These are phyloP conservation scores for Solanum hybrid DNA, from an alignment of 305 asterid genomes.

Conservation along the genomic window DNA sequence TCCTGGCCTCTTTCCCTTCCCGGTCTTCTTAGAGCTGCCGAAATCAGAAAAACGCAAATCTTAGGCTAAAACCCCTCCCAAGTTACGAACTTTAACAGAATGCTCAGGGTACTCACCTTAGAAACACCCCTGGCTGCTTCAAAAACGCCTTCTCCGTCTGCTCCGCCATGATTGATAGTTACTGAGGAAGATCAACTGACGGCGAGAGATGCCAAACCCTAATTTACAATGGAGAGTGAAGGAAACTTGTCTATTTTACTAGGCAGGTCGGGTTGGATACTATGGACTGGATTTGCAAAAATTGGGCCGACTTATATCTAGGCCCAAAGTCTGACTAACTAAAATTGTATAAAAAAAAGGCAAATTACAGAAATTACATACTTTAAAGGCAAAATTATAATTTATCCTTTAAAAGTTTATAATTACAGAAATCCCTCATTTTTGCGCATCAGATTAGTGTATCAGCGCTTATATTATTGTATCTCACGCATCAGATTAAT, in stretches of 20 bases:
- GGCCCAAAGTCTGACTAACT: background rate
- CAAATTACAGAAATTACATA: no score
- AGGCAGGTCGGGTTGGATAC: background rate
- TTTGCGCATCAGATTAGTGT: no score
- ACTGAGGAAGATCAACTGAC: background rate
- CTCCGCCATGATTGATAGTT: background rate
- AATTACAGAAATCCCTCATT: no score
- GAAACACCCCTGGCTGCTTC: conserved; percentile 23
- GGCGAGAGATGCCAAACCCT: background rate
- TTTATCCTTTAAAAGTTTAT: no score
- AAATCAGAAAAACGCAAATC: background rate
- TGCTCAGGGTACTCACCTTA: background rate
- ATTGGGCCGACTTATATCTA: background rate
- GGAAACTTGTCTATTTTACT: background rate
- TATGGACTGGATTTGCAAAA: background rate
- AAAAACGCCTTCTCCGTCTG: conserved; percentile 26
- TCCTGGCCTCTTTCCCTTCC: conserved; percentile 36
- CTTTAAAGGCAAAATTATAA: no score
- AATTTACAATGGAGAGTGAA: background rate
- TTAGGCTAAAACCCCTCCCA: background rate
- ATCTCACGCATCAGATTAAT: no score
- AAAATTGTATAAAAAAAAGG: no score
- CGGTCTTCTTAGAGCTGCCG: conserved; percentile 26
- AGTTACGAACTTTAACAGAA: background rate
- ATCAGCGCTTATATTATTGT: no score